Percentiles rank a stretch among this genome's conserved stretches.
phyloP scores from a whole-genome alignment of 2,329 filamentous ascomycete species.

The Herpomyces periplanetae region DNA sequence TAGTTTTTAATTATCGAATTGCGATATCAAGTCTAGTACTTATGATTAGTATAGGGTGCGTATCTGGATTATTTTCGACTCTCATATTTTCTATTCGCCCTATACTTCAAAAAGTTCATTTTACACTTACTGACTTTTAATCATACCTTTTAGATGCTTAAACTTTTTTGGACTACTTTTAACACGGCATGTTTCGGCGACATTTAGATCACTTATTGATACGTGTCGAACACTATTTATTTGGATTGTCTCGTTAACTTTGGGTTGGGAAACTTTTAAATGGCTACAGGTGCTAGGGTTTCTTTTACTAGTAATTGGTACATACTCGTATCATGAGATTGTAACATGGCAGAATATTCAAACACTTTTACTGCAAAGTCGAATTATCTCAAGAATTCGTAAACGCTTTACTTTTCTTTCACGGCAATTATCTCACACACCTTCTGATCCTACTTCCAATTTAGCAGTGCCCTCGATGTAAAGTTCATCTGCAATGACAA shows the following conservation, averaged over 20 bases:
- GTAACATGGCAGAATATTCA: too few species aligned
- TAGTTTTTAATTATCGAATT: slow-evolving; percentile 28
- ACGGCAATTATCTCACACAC: too few species aligned
- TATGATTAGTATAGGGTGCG: slow-evolving; percentile 87
- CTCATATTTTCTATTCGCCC: slow-evolving; percentile 2
- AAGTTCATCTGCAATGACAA: too few species aligned
- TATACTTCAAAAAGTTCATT: slow-evolving; percentile 1
- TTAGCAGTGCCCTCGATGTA: too few species aligned
- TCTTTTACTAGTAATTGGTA: slow-evolving; percentile 63
- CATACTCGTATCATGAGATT: slow-evolving; percentile 80
- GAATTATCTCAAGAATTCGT: too few species aligned
- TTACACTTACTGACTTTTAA: slow-evolving; percentile 1
- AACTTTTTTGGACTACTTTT: slow-evolving; percentile 95
- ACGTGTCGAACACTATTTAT: slow-evolving; percentile 92
- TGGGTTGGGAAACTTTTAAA: slow-evolving; percentile 93
- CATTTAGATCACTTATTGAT: slow-evolving; percentile 75
- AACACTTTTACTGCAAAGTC: too few species aligned
- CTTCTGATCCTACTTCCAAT: too few species aligned
- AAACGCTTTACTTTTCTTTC: too few species aligned
- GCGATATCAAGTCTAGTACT: slow-evolving; percentile 45
- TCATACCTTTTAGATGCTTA: slow-evolving; percentile 24
- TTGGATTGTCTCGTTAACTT: slow-evolving; percentile 65
- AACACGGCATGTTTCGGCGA: slow-evolving; percentile 56
- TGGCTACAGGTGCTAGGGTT: slow-evolving; percentile 80
- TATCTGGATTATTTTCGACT: slow-evolving; percentile 3